Evolutionary conservation across 495 filamentous ascomycete genomes (phyloP), one percentile per base, ranked within the genome.

Genomic region (Lasiosphaeris hirsuta): DNA sequence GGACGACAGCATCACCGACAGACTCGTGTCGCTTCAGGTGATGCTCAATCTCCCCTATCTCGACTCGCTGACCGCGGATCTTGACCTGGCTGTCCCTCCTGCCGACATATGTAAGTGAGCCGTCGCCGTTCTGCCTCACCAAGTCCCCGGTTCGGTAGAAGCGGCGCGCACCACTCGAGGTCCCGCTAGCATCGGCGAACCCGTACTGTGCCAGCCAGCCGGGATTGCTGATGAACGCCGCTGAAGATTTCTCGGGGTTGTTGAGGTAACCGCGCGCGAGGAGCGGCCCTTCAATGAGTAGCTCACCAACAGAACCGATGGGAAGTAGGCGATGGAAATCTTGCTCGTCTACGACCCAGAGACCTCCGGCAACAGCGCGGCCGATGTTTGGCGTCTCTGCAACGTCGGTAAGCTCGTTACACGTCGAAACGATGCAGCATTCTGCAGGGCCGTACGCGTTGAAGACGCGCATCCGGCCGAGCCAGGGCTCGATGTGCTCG

Each of bases 251-350:
- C 46, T 86, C 82, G 2, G 81, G 77, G 3, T 84, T 74, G 49
- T 89, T 89, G 37, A 90, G 75, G 57, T 94, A 94, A 1, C 89
- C 90, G 54, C 84, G n/a, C 0, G 57, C 67, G 0, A 81, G 43
- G 1, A 68, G 45, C 0, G 76, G 71, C 0, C 90, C 90, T 18
- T 86, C 86, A 17, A 94, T 80, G 60, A 86, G 86, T 4, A 96
- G 79, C 66, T 96, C 90, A 7, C 90, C 90, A 30, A 89, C 73
- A 10, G 80, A 80, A 3, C 90, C 90, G 8, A 86, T 76, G 10
- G 89, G 69, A 4, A 86, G 80, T 1, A 87, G 81, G 1, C 72
- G 10, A 78, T 83, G 5, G 72, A 78, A 43, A 81, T 85, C 10
- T 65, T 68, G 15, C 84, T 74, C 51, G 86, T 87, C 69, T 74